Evolutionary conservation across 2,329 filamentous ascomycete species (phyloP).

Genomic region (Pseudocercospora ulei): DNA sequence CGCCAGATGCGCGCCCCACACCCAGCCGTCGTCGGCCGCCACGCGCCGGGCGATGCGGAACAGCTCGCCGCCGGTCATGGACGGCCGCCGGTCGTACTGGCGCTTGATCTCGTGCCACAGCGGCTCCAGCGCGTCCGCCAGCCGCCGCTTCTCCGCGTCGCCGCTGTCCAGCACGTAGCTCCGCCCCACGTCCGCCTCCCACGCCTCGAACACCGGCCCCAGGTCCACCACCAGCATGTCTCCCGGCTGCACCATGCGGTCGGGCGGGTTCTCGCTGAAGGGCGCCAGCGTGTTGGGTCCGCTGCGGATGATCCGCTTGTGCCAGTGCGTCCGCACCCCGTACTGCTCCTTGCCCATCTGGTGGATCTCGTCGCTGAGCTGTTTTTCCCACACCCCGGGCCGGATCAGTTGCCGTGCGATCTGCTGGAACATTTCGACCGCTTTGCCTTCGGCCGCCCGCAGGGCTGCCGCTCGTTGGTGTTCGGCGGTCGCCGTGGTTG

Average conservation of each 20-base stretch:
- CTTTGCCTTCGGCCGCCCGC: conserved; percentile 42
- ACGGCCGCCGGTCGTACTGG: conserved; percentile 35
- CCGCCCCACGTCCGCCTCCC: conserved; percentile 48
- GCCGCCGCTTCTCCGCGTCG: conserved; percentile 43
- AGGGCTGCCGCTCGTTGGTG: conserved; percentile 27
- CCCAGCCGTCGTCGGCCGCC: conserved; percentile 36
- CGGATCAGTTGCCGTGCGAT: conserved; percentile 42
- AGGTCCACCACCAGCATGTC: conserved; percentile 48
- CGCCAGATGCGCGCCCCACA: conserved; percentile 40
- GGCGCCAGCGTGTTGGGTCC: conserved; percentile 45
- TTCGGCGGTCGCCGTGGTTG: conserved; percentile 8
- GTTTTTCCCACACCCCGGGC: conserved; percentile 43
- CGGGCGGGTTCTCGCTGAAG: conserved; percentile 44
- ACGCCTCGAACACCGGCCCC: conserved; percentile 46
- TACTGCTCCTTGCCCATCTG: conserved; percentile 39
- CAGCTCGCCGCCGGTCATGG: conserved; percentile 44
- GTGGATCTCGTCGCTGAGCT: conserved; percentile 43
- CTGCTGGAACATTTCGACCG: conserved; percentile 41
- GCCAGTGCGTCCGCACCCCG: conserved; percentile 45
- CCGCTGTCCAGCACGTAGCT: conserved; percentile 44
- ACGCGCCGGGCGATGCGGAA: conserved; percentile 38
- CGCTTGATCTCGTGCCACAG: conserved; percentile 36
- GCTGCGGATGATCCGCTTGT: conserved; percentile 45
- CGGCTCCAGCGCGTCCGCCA: conserved; percentile 33
- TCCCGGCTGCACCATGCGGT: conserved; percentile 41